Percentiles rank a stretch among this genome's conserved stretches.
Evolutionary conservation across 192 early-diverging fungal species (phyloP).

Genomic region (Gigaspora rosea): DNA sequence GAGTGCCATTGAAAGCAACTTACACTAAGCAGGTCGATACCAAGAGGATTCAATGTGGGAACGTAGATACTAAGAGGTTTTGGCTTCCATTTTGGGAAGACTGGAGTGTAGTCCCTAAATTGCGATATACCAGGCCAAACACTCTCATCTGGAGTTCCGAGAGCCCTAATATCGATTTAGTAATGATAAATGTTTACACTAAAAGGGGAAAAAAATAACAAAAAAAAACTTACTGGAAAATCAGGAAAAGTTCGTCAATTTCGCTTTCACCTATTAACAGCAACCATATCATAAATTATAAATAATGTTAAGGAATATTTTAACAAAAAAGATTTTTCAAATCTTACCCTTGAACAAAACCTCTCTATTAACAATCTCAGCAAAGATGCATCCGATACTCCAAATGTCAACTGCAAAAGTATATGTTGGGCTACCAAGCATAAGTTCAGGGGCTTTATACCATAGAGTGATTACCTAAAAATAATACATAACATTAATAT

Average conservation of each 20-base stretch:
- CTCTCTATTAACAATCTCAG: slow-evolving; percentile 80
- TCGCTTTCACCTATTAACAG: slow-evolving; percentile 53
- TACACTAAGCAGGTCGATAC: slow-evolving; percentile 59
- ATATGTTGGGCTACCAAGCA: slow-evolving; percentile 88
- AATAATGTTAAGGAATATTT: background rate
- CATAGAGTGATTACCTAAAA: slow-evolving; percentile 83
- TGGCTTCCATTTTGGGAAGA: slow-evolving; percentile 60
- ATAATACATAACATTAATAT: background rate
- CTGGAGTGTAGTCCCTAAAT: slow-evolving; percentile 50
- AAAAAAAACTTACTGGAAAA: slow-evolving; percentile 38
- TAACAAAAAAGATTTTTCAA: background rate
- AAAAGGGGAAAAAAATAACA: background rate
- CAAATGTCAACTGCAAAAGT: slow-evolving; percentile 96
- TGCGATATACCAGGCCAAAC: slow-evolving; percentile 58
- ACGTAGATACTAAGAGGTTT: slow-evolving; percentile 59
- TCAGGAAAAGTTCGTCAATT: slow-evolving; percentile 62
- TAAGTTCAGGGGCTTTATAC: slow-evolving; percentile 95
- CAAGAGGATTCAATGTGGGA: slow-evolving; percentile 69
- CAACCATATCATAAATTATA: background rate
- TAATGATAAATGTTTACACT: slow-evolving; percentile 54
- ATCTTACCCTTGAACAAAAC: slow-evolving; percentile 83
- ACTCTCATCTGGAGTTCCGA: slow-evolving; percentile 75
- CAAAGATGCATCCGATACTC: slow-evolving; percentile 96
- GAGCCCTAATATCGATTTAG: slow-evolving; percentile 34
- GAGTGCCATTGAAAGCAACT: background rate